A percentile compares a stretch with the other conserved stretches of the same genome.
Evolutionary conservation across 2,329 filamentous ascomycete species (phyloP).

Genomic region (Penicillium palitans): DNA sequence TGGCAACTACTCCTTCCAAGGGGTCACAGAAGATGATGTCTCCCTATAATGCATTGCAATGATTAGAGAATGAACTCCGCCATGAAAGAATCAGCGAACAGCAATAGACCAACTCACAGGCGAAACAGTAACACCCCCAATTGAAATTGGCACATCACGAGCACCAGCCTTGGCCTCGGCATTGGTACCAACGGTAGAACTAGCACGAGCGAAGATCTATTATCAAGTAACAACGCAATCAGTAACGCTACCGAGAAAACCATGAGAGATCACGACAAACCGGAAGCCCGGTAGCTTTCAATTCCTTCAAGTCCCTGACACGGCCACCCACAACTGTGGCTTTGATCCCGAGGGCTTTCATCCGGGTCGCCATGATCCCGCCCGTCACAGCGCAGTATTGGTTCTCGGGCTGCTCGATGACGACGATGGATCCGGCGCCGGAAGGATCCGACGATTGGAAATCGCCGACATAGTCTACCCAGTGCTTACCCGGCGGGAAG

Average conservation of each 20-base stretch:
- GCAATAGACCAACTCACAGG: constrained; percentile 36
- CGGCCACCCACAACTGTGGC: constrained; percentile 68
- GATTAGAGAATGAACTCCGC: not conserved
- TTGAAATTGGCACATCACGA: constrained; percentile 42
- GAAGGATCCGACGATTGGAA: constrained; percentile 30
- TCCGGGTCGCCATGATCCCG: constrained; percentile 73
- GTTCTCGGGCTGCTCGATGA: constrained; percentile 64
- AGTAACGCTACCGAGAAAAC: constrained; percentile 5
- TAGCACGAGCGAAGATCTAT: constrained; percentile 47
- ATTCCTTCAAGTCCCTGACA: constrained; percentile 64
- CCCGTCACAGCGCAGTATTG: constrained; percentile 72
- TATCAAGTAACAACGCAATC: not conserved
- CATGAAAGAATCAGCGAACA: not conserved
- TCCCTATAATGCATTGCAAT: constrained; percentile 41
- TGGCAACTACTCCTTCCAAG: constrained; percentile 67
- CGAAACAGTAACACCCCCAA: constrained; percentile 44
- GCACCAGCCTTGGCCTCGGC: constrained; percentile 47
- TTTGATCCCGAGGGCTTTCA: constrained; percentile 61
- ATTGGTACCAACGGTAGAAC: constrained; percentile 47
- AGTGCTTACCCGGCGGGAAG: constrained; percentile 63
- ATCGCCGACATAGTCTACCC: constrained; percentile 59
- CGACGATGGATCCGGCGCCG: constrained; percentile 59
- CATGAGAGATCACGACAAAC: constrained; percentile 38
- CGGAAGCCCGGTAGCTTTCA: constrained; percentile 57
- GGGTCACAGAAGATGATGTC: constrained; percentile 71